Evolutionary conservation across 306 rosid genomes (phyloP), one percentile per base, ranked within the genome.

Genomic region (Cyclanthera cordifolia): DNA sequence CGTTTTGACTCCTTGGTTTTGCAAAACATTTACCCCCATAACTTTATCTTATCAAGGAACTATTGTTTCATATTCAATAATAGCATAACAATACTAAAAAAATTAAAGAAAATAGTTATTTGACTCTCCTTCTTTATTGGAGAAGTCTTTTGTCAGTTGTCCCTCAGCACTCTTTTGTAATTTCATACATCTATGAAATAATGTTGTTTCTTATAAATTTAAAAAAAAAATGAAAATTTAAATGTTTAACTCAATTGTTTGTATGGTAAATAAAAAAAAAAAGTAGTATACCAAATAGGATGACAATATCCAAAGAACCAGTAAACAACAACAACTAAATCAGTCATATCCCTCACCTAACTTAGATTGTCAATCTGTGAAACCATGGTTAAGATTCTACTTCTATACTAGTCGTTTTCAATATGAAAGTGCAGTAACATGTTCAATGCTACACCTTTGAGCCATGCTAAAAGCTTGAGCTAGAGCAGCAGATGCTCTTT

Each of bases 391-490:
- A 68, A 48, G 17, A 49, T 30, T 48, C 5, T 30, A n/a, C 72
- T 25, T 48, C 6, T 28, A 48, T n/a, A 25, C 51, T 25, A 49
- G 47, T 68, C 19, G 50, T 27, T 13, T 64, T 43, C 3, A 53
- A 61, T n/a, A 17, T 65, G 70, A 55, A 17, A 72, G 13, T 52
- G 48, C 28, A 57, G 73, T 73, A 59, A 53, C 41, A 48, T 72
- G 63, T 52, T 23, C 50, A 70, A 57, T 56, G 45, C 41, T 53
- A 65, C 57, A 90, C 99, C 95, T 83, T 79, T 73, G 94, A 78
- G 99, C 96, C 20, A 82, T 78, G 76, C 75, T 86, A 81, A 93
- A 93, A 81, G 87, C 93, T 83, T 93, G 87, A 69, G 94, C 90
- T 59, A 93, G 75, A 53, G 99, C 79, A 78, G 77, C 81, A 65